Evolutionary conservation across 306 rosid genomes (phyloP), one percentile per base, ranked within the genome.

Genomic region (Sicyos edulis): DNA sequence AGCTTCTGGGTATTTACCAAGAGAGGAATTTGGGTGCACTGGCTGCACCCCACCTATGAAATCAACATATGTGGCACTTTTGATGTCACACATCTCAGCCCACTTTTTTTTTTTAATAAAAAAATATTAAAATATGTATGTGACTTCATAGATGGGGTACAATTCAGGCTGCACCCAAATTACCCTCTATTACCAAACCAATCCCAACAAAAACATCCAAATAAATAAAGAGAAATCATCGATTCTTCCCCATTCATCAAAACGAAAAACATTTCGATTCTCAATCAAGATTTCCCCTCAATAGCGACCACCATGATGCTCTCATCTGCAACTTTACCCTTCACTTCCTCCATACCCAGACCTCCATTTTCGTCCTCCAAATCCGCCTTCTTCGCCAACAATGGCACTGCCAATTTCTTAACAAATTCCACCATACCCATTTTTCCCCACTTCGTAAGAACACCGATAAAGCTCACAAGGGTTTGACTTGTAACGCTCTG

Each of bases 401-500:
- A 70, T 63, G 79, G 61, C 73, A 15, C 45, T 69, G 78, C 61
- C 71, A 15, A 49, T 76, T 63, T 82, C 70, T 56, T 71, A 82
- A 53, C 75, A 82, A 78, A 78, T 76, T 71, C 74, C 26, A 73
- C 58, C 58, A 53, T 40, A 17, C 2, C 26, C 45, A 77, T 54
- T 47, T 76, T 75, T 54, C 77, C 44, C 47, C 40, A 47, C n/a
- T 65, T 60, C 77, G 76, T 10, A 7, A 24, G 22, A 79, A 63
- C 54, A 80, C 76, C 14, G 72, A 66, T 19, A 76, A 70, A 54
- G 55, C 82, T 26, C 82, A 64, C 17, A 87, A 79, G 79, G 81
- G 85, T 54, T 49, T 93, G 13, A 87, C 79, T 54, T 91, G 96
- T 84, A 87, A 85, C 76, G 97, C 99, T 45, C 53, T 91, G 76